Evolutionary conservation across 2,329 filamentous ascomycete species (phyloP), one percentile per base, ranked within the genome.

Genomic region (Aspergillus candidus): DNA sequence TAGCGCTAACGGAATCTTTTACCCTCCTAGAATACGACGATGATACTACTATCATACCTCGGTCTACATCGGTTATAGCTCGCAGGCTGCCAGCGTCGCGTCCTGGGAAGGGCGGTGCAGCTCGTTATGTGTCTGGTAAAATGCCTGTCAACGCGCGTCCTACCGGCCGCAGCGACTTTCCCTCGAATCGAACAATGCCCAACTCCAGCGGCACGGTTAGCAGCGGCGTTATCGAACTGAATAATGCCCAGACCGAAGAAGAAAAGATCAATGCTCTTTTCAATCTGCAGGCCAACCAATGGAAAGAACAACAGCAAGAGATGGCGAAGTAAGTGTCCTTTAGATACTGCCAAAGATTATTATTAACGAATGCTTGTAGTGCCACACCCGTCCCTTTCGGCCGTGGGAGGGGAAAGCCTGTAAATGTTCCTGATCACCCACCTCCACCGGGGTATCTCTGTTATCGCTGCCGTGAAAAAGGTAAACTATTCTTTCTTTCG

Each of bases 11-110:
- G 22, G 6, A 7, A 60, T 52, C 41, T 50, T 48, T 38, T 46
- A 54, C 43, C 72, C 52, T 43, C 12, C 18, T 60, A 95, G 93
- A 94, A 70, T 97, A 97, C 62, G 88, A 95, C 57, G 93, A 98
- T 73, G 93, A 98, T 64, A 97, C 93, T 1, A 88, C 86, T n/a
- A 90, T 96, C 56, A 95, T 98, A 41, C 88, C 91, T 35, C 86
- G 93, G 58, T 94, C 93, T 13, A 96, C 90, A 2, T 94, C 89
- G 0, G 89, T 98, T 45, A 84, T 96, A 55, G 93, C 90, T 33
- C 83, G 88, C 48, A 83, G 93, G 49, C 76, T 93, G 51, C 93
- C 93, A 3, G 87, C 93, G 6, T 74, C 80, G 41, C 88, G 90
- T 60, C 84, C 84, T 38, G 93, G 93, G 27, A 88, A 89, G 52